Percentiles rank a stretch among this genome's conserved stretches.
Conservation (phyloP, 2,329 filamentous ascomycete species). For the Sporothrix mexicana region DNA sequence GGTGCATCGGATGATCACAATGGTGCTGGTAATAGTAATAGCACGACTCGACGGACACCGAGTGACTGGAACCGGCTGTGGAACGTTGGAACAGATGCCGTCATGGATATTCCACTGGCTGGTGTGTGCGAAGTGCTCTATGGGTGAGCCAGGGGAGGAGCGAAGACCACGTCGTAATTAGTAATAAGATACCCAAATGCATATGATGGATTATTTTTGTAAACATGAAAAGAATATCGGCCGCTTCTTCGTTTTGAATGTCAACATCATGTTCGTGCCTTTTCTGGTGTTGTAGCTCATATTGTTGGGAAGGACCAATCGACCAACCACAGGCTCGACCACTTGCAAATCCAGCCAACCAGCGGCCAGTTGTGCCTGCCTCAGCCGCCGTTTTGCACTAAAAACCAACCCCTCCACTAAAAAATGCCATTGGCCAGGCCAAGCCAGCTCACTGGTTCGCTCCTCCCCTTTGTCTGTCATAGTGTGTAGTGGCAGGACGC, state of each 20-base stretch:
- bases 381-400: conserved; percentile 17
- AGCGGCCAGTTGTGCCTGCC: conserved; percentile 19
- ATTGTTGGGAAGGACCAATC: not conserved
- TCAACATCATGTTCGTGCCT: not conserved
- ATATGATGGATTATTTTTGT: not conserved
- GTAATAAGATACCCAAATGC: conserved; percentile 20
- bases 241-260: not conserved
- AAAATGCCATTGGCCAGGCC: conserved; percentile 19
- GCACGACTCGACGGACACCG: conserved; percentile 39
- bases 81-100: conserved; percentile 92
- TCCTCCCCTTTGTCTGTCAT: conserved; percentile 2
- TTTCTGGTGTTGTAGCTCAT: not conserved
- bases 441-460: not conserved
- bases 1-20: not conserved
- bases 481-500: not conserved
- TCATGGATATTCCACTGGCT: conserved; percentile 94
- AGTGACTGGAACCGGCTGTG: conserved; percentile 80
- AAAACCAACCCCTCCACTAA: conserved; percentile 35
- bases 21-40: not conserved
- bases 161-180: not conserved
- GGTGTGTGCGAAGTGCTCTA: conserved; percentile 96
- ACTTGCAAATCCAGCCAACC: not conserved
- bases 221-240: not conserved
- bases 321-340: not conserved
- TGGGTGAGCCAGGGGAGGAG: conserved; percentile 52